Conservation (phyloP, 2,329 filamentous ascomycete species). For the Chrysoporthe cubensis region DNA sequence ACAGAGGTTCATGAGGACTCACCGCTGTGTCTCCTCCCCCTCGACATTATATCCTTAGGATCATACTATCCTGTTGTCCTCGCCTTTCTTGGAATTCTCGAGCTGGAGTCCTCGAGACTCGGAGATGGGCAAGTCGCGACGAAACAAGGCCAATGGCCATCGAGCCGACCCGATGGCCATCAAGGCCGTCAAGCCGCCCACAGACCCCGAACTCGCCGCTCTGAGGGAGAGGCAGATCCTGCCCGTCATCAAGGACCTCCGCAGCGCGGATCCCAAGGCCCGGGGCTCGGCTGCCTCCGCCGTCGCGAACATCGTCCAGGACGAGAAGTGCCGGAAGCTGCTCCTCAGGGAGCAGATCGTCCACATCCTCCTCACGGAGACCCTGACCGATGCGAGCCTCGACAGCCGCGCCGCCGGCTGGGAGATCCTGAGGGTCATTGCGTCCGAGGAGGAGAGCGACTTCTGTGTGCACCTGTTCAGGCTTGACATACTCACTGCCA, state of each 20-base stretch:
- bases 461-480: constrained; percentile 69
- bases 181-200: constrained; percentile 62
- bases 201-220: constrained; percentile 66
- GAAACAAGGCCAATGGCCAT: constrained; percentile 53
- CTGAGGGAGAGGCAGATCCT: constrained; percentile 67
- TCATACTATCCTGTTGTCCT: neutral
- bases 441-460: constrained; percentile 66
- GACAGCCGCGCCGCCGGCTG: constrained; percentile 70
- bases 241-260: constrained; percentile 64
- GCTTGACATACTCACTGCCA: constrained; percentile 62
- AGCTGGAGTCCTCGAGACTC: neutral
- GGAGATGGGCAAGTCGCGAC: constrained; percentile 63
- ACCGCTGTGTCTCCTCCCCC: neutral
- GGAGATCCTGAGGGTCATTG: constrained; percentile 66
- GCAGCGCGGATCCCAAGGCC: constrained; percentile 62
- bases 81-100: neutral
- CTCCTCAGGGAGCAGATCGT: constrained; percentile 70
- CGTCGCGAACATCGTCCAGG: constrained; percentile 65
- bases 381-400: constrained; percentile 63
- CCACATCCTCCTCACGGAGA: constrained; percentile 64
- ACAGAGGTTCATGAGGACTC: neutral
- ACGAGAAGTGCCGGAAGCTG: constrained; percentile 65
- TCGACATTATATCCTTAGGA: no score
- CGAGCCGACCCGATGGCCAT: constrained; percentile 57
- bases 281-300: constrained; percentile 62